Percentiles rank a stretch among this genome's conserved stretches.
These are phyloP conservation scores for Triticum monococcum DNA, from an alignment of 176 grass and related monocot species.

Conservation along the genomic window DNA sequence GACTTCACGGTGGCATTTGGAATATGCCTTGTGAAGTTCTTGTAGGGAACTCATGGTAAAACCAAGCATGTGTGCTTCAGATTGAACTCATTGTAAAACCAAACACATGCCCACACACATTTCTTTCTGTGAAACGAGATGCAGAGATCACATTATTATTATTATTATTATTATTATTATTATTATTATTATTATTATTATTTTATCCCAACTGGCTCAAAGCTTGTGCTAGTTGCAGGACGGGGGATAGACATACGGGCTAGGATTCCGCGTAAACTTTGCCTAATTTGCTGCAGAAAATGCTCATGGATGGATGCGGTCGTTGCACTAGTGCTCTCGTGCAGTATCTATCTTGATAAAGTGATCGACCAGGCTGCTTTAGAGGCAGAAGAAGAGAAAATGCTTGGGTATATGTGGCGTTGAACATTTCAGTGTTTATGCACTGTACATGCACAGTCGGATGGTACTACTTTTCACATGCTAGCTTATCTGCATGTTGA, in stretches of 20 bases:
- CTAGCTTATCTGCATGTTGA: background rate
- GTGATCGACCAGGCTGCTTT: background rate
- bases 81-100: too few relatives aligned
- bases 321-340: background rate
- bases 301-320: too few relatives aligned
- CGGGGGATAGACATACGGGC: background rate
- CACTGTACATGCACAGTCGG: background rate
- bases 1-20: slow-evolving; percentile 32
- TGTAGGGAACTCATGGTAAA: slow-evolving; percentile 41
- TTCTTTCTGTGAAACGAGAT: background rate
- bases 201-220: background rate
- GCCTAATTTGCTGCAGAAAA: background rate
- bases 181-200: too few relatives aligned
- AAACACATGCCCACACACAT: slow-evolving; percentile 30
- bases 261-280: background rate
- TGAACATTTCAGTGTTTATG: background rate
- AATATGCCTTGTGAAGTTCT: slow-evolving; percentile 25
- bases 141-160: background rate
- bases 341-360: background rate
- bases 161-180: too few relatives aligned
- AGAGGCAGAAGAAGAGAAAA: background rate
- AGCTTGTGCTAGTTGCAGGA: background rate
- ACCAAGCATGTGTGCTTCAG: background rate
- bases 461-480: too few relatives aligned
- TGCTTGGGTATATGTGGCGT: background rate